Evolutionary conservation across 2,329 filamentous ascomycete genomes (phyloP).

Genomic region (Triangularia verruculosa): DNA sequence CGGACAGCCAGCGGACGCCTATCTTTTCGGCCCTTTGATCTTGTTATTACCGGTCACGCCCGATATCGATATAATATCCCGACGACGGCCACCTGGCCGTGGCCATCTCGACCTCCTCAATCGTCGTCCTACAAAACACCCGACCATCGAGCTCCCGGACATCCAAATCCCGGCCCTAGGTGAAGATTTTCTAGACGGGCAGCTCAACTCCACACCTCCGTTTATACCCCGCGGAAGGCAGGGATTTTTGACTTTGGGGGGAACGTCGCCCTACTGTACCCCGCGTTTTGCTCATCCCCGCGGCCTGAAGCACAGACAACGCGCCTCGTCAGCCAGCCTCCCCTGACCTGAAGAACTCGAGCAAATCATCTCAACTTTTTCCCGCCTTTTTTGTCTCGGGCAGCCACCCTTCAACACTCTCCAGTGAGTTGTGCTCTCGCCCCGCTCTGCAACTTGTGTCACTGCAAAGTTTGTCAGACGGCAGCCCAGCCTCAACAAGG

Average conservation of each 20-base stretch:
- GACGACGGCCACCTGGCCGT: not conserved
- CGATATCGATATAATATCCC: not conserved
- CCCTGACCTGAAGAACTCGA: not conserved
- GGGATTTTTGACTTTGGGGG: conserved; percentile 6
- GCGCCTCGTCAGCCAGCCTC: conserved; percentile 1
- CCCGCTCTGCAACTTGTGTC: conserved; percentile 13
- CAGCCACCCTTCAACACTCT: not conserved
- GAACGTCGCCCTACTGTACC: conserved; percentile 13
- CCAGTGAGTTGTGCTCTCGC: not conserved
- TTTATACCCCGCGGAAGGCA: conserved; percentile 10
- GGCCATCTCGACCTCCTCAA: not conserved
- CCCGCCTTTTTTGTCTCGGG: conserved; percentile 1
- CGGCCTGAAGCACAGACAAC: not conserved
- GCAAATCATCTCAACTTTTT: conserved; percentile 1
- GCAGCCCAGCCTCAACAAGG: conserved; percentile 20
- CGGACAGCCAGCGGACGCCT: not conserved
- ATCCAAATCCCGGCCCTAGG: not conserved
- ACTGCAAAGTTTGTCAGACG: conserved; percentile 11
- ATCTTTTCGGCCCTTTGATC: not conserved
- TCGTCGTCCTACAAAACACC: not conserved
- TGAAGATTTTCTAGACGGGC: not conserved
- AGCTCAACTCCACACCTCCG: not conserved
- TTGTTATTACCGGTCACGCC: not conserved
- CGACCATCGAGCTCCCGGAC: not conserved
- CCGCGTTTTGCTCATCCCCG: conserved; percentile 12